A percentile compares a stretch with the other conserved stretches of the same genome.
Conservation (phyloP, 306 rosid genomes). For the Vicia sativa region DNA sequence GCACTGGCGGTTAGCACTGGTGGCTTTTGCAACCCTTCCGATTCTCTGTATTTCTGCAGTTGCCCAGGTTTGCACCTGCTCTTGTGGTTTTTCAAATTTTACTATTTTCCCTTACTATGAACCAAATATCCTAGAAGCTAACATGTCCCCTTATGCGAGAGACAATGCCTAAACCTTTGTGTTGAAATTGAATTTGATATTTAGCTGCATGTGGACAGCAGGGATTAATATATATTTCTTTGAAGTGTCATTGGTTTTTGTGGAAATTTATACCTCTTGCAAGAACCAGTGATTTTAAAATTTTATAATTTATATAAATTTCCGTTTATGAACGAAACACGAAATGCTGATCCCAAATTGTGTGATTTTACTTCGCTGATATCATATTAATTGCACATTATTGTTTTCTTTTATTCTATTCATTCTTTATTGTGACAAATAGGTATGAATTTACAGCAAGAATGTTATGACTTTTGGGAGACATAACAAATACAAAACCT, state of each 20-base stretch:
- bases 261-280: constrained; percentile 22
- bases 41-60: constrained; percentile 83
- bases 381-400: constrained; percentile 3
- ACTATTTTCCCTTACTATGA: constrained; percentile 15
- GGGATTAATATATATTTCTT: constrained; percentile 15
- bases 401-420: neutral
- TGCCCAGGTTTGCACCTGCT: constrained; percentile 77
- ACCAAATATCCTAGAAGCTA: constrained; percentile 13
- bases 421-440: constrained; percentile 1
- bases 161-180: neutral
- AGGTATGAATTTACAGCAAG: constrained; percentile 12
- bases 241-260: constrained; percentile 29
- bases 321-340: constrained; percentile 24
- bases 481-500: neutral
- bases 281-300: constrained; percentile 14
- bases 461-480: neutral
- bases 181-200: constrained; percentile 6
- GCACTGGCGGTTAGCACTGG: constrained; percentile 93
- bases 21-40: constrained; percentile 91
- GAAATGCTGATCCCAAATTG: constrained; percentile 15
- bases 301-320: constrained; percentile 24
- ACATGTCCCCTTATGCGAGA: neutral
- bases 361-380: constrained; percentile 1
- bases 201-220: neutral
- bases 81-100: constrained; percentile 28